Conservation (phyloP, 352 stramenopile species). For the Globisporangium alternatum region DNA sequence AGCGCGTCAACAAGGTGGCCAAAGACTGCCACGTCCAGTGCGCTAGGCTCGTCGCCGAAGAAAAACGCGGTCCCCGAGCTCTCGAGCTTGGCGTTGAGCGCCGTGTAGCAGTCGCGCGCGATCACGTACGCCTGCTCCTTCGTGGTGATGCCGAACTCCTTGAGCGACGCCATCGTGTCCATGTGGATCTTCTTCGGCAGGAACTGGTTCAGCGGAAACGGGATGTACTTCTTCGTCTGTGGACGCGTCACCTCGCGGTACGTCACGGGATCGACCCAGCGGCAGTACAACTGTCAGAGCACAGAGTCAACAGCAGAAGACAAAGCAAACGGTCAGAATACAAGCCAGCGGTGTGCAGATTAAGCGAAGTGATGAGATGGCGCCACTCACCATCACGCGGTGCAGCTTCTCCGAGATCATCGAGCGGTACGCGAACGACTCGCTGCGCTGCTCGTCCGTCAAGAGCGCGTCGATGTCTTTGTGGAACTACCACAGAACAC, state of each 20-base stretch:
- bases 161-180: constrained; percentile 57
- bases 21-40: constrained; percentile 79
- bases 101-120: constrained; percentile 81
- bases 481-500: constrained; percentile 51
- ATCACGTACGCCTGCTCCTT: constrained; percentile 81
- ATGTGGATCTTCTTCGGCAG: constrained; percentile 85
- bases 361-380: not conserved
- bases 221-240: constrained; percentile 77
- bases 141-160: constrained; percentile 49
- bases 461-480: constrained; percentile 73
- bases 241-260: constrained; percentile 83
- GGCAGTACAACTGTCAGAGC: constrained; percentile 55
- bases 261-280: constrained; percentile 81
- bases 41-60: constrained; percentile 63
- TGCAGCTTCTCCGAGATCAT: constrained; percentile 85
- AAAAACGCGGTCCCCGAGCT: constrained; percentile 54
- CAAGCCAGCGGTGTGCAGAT: not conserved
- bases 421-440: constrained; percentile 78
- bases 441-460: constrained; percentile 66
- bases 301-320: not conserved
- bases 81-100: constrained; percentile 79
- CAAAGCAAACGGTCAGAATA: not conserved
- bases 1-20: constrained; percentile 81
- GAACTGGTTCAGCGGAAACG: constrained; percentile 81
- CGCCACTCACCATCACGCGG: constrained; percentile 52